Conservation (phyloP, 805 yeast species). For the Teunomyces panamensis region DNA sequence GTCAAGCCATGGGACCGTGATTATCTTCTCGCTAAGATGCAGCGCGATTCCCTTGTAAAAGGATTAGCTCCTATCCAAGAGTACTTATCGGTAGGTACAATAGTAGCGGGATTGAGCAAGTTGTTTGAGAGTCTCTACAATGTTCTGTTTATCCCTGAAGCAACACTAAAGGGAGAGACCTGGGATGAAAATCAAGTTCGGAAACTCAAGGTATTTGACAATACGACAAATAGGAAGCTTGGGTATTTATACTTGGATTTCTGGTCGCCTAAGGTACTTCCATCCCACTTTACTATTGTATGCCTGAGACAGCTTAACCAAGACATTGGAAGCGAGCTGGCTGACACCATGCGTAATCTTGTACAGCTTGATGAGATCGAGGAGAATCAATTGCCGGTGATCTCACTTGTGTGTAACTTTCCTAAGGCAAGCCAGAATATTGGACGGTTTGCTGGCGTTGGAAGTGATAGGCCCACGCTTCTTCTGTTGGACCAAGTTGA, state of each 20-base stretch:
- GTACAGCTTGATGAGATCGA: conserved; percentile 44
- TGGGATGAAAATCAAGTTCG: conserved; percentile 83
- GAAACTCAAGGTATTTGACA: conserved; percentile 68
- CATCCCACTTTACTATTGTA: conserved; percentile 94
- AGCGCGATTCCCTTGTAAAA: conserved; percentile 7
- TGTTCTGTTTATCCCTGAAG: conserved; percentile 66
- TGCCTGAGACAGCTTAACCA: conserved; percentile 78
- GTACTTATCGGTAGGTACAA: conserved; percentile 81
- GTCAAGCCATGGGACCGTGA: conserved; percentile 94
- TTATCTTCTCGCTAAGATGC: conserved; percentile 37
- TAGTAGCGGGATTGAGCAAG: conserved; percentile 76
- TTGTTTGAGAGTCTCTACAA: conserved; percentile 74
- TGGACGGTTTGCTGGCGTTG: conserved; percentile 25
- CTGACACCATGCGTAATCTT: conserved; percentile 17
- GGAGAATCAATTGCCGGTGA: conserved; percentile 79
- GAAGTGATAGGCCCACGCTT: conserved; percentile 44
- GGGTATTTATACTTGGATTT: conserved; percentile 89
- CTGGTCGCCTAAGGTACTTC: conserved; percentile 74
- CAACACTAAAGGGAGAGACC: conserved; percentile 67
- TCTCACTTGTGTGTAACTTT: conserved; percentile 86
- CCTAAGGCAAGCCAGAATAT: conserved; percentile 33
- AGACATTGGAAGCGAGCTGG: conserved; percentile 30
- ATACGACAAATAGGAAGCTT: conserved; percentile 49
- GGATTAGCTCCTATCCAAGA: conserved; percentile 50
- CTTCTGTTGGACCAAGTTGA: conserved; percentile 78